These are phyloP conservation scores for Curvularia sp. DNA, from an alignment of 2,329 filamentous ascomycete species.

Conservation along the genomic window DNA sequence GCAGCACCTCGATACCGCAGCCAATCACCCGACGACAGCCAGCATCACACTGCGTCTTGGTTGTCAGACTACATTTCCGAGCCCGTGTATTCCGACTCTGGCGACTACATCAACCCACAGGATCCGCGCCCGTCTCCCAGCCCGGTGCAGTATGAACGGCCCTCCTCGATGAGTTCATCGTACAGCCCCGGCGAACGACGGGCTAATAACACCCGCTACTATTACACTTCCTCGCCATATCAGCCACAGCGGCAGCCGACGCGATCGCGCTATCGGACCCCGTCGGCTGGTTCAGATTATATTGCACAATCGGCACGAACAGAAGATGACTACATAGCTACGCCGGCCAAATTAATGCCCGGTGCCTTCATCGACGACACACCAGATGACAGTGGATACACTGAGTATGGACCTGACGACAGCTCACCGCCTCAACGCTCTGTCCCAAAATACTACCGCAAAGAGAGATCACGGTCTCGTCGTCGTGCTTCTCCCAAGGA, in stretches of 20 bases:
- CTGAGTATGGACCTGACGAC: neutral
- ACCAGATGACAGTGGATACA: constrained; percentile 4
- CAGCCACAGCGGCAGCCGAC: neutral
- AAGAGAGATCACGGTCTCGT: neutral
- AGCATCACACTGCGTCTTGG: constrained; percentile 6
- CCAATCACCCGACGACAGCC: neutral
- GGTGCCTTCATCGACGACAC: constrained; percentile 3
- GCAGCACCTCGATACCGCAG: constrained; percentile 1
- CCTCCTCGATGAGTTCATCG: constrained; percentile 6
- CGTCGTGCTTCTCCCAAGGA: neutral
- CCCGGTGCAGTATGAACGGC: neutral
- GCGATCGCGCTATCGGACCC: constrained; percentile 3
- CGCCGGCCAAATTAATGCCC: constrained; percentile 3
- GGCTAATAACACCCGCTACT: neutral
- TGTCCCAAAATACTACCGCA: neutral
- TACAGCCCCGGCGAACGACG: constrained; percentile 9
- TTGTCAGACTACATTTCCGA: constrained; percentile 14
- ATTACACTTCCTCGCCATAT: neutral
- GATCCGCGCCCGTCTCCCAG: neutral
- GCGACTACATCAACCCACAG: constrained; percentile 14
- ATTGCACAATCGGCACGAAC: constrained; percentile 7
- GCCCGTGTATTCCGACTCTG: constrained; percentile 7
- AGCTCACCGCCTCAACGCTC: constrained; percentile 4
- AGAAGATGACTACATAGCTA: constrained; percentile 15
- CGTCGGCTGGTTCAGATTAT: constrained; percentile 9